phyloP scores from a whole-genome alignment of 331 rosid species.

The Stylosanthes scabra region DNA sequence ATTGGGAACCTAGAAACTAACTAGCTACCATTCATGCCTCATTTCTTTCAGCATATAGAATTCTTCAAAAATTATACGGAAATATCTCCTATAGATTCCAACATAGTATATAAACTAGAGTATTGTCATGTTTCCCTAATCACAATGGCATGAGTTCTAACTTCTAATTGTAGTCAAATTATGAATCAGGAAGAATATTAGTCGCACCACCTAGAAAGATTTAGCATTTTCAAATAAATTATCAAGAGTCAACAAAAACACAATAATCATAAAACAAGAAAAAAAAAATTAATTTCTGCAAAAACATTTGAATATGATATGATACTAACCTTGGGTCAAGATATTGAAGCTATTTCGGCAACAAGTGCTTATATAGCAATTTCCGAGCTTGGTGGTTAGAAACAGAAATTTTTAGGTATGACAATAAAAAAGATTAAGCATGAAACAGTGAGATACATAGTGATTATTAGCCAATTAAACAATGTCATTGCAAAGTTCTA shows the following conservation, averaged over 20 bases:
- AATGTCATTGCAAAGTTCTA: not conserved
- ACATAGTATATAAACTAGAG: not conserved
- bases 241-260: not conserved
- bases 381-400: no score
- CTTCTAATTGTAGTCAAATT: no score
- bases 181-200: no score
- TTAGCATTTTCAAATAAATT: not conserved
- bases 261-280: no score
- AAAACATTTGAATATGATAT: no score
- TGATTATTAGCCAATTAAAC: not conserved
- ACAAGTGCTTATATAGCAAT: not conserved
- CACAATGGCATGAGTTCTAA: no score
- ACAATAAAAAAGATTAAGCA: not conserved
- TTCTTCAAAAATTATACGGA: not conserved
- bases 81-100: not conserved
- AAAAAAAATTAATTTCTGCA: no score
- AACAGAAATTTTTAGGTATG: not conserved
- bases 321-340: not conserved
- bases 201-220: no score
- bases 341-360: not conserved
- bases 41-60: not conserved
- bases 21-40: not conserved
- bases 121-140: no score
- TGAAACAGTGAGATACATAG: not conserved
- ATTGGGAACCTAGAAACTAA: not conserved